Conservation (phyloP, 129 eudicot genomes). For the Artemisia argyi region DNA sequence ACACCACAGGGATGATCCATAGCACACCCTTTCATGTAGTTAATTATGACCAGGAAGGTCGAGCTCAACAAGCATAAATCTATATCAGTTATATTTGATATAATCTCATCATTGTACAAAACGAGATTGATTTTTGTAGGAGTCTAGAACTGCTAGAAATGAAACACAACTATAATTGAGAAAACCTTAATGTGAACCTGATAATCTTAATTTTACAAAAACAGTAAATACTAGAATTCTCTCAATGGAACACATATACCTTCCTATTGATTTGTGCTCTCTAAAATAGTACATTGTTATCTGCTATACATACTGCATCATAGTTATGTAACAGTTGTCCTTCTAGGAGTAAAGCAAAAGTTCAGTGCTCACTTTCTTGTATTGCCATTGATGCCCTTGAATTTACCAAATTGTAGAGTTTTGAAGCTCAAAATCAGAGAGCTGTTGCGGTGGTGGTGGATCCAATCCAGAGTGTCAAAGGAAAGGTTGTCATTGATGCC, state of each 20-base stretch:
- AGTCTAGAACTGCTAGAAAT: neutral
- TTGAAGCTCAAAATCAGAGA: conserved; percentile 91
- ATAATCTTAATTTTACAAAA: neutral
- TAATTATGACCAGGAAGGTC: no score
- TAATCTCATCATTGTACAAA: neutral
- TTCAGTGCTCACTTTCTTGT: neutral
- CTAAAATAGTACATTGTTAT: neutral
- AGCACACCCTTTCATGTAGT: no score
- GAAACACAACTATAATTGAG: neutral
- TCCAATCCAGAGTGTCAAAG: conserved; percentile 96
- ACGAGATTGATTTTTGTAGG: neutral
- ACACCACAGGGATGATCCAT: no score
- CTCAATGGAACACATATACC: neutral
- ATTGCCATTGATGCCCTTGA: conserved; percentile 2
- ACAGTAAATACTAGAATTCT: neutral
- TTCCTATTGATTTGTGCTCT: neutral
- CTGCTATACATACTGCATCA: neutral
- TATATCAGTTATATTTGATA: neutral
- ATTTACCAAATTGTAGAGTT: conserved; percentile 48
- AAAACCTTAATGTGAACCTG: neutral
- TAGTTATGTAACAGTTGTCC: neutral
- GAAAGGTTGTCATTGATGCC: conserved; percentile 94
- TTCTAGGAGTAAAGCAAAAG: neutral
- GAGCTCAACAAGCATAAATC: no score
- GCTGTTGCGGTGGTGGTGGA: conserved; percentile 98